Conservation (phyloP, 169 alveolate species). For the Besnoitia besnoiti region DNA sequence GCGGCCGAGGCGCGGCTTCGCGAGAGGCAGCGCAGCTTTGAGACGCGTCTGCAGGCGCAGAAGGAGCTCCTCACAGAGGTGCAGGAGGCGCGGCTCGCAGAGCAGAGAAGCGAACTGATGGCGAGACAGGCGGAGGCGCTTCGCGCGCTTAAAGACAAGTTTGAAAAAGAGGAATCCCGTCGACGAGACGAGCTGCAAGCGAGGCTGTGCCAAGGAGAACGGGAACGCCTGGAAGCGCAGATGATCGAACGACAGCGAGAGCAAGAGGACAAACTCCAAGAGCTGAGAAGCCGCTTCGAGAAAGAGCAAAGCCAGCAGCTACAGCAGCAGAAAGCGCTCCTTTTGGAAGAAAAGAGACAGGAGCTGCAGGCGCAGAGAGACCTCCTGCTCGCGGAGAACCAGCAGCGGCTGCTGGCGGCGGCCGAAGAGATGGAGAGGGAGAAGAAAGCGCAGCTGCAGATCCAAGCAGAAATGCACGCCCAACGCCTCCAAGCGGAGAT, state of each 20-base stretch:
- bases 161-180: not conserved
- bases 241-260: too few relatives aligned
- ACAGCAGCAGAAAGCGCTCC: not conserved
- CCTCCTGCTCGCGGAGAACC: too few relatives aligned
- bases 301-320: not conserved
- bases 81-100: not conserved
- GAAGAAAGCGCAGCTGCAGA: too few relatives aligned
- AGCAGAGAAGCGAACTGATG: not conserved
- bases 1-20: not conserved
- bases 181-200: not conserved
- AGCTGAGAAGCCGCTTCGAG: not conserved
- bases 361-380: too few relatives aligned
- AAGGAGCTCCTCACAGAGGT: too few relatives aligned
- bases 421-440: too few relatives aligned
- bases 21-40: not conserved
- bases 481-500: too few relatives aligned
- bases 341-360: too few relatives aligned
- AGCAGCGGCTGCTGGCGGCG: too few relatives aligned
- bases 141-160: not conserved
- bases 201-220: not conserved
- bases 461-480: too few relatives aligned
- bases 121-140: not conserved
- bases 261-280: not conserved
- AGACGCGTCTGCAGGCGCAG: not conserved
- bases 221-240: too few relatives aligned